These are phyloP conservation scores for Erodium trifolium DNA, from an alignment of 441 rosid genomes.

Conservation along the genomic window DNA sequence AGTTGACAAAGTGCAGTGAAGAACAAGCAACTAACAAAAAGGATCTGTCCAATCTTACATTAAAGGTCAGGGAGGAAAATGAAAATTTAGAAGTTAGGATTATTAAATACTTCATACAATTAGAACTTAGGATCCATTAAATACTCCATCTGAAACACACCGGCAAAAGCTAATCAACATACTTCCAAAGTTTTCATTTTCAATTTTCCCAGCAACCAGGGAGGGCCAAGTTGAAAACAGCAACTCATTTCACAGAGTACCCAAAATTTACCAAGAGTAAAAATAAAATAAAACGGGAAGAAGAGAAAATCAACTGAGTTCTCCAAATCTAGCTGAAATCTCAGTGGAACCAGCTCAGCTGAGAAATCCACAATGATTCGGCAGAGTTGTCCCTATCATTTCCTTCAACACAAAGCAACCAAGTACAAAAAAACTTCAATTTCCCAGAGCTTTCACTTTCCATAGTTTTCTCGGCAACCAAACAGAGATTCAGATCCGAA, in stretches of 20 bases:
- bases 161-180: slow-evolving; percentile 4
- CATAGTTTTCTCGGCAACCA: slow-evolving; percentile 22
- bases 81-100: no score
- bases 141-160: not conserved
- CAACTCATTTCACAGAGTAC: not conserved
- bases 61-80: no score
- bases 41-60: not conserved
- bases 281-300: not conserved
- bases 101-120: no score
- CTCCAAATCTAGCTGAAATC: slow-evolving; percentile 9
- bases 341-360: slow-evolving; percentile 11
- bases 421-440: slow-evolving; percentile 7
- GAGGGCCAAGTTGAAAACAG: not conserved
- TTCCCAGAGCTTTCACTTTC: slow-evolving; percentile 20
- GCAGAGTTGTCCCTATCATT: slow-evolving; percentile 20
- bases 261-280: slow-evolving; percentile 6
- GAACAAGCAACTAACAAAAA: not conserved
- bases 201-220: not conserved
- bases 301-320: not conserved
- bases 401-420: slow-evolving; percentile 21
- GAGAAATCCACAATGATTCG: slow-evolving; percentile 10
- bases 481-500: slow-evolving; percentile 17
- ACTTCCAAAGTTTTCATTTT: not conserved
- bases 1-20: not conserved
- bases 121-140: not conserved